phyloP scores from a whole-genome alignment of 129 eudicot genomes.

The Flaveria bidentis region DNA sequence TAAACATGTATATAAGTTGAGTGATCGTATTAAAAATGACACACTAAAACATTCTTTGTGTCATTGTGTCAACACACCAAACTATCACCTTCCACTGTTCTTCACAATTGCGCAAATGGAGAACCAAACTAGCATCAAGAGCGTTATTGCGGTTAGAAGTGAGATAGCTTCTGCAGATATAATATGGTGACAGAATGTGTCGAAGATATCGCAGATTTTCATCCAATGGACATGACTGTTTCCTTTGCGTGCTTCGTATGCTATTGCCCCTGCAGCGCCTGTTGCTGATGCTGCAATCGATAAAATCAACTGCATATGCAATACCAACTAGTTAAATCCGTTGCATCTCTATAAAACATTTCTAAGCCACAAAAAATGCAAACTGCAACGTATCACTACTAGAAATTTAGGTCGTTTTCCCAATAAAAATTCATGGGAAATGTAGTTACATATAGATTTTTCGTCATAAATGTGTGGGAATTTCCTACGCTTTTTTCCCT shows the following conservation, averaged over 20 bases:
- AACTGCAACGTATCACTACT: too few relatives aligned
- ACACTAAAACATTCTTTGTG: not conserved
- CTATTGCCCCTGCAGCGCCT: constrained; percentile 71
- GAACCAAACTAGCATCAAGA: constrained; percentile 51
- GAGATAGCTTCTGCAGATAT: constrained; percentile 37
- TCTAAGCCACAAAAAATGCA: not conserved
- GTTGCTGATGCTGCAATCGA: constrained; percentile 67
- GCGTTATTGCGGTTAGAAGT: constrained; percentile 44
- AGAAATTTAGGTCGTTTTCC: too few relatives aligned
- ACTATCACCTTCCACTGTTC: constrained; percentile 32
- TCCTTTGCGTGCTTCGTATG: constrained; percentile 65
- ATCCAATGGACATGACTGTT: constrained; percentile 53
- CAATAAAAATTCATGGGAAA: too few relatives aligned
- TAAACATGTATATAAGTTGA: not conserved
- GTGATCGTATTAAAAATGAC: constrained; percentile 1
- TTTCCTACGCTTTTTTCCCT: too few relatives aligned
- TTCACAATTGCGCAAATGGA: constrained; percentile 45
- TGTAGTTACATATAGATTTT: too few relatives aligned
- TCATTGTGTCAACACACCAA: too few relatives aligned
- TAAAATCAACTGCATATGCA: constrained; percentile 51
- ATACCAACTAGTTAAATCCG: not conserved
- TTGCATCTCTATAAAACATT: not conserved
- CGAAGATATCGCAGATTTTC: constrained; percentile 55
- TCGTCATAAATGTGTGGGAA: too few relatives aligned
- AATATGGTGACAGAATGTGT: constrained; percentile 56